Evolutionary conservation across 257 asterid genomes (phyloP), one percentile per base, ranked within the genome.

Genomic region (Thymus quinquecostatus): DNA sequence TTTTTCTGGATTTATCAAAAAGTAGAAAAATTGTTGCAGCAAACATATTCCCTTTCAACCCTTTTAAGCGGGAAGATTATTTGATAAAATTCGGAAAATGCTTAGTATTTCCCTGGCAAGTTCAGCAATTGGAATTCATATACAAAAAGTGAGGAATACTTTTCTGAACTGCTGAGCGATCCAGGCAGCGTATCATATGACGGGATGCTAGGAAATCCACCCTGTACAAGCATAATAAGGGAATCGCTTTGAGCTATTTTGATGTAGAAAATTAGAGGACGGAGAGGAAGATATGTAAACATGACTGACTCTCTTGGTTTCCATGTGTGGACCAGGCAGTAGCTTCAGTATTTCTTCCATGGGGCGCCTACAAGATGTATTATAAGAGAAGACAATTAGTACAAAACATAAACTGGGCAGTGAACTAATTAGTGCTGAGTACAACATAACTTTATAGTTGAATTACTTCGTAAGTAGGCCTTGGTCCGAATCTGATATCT

Each of bases 271-370:
- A 53, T 8, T 7, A 8, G 76, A 43, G 57, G 21, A 48, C 9
- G 40, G 51, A 47, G 14, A 34, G 69, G 30, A 60, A 47, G 70
- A 55, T 34, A 62, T 49, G 54, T 49, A 67, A 64, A 34, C 68
- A 60, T 33, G 68, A 80, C 87, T 45, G 34, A 91, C 99, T 86
- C 86, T 89, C 92, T 89, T 95, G 78, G 71, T 68, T 77, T 95
- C 99, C 14, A 92, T 80, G 78, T 95, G 99, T 70, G 97, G 97
- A 60, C 97, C 99, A n/a, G 99, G 99, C 73, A 95, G 89, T 79
- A 92, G 75, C 84, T 80, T 95, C 77, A 95, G 72, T 73, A 89
- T 86, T 71, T 95, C 98, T 82, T 95, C 99, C 60, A 92, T 78
- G 13, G 96, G 95, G 38, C 97, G 94, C 99, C 99, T 95, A 85